phyloP scores from a whole-genome alignment of 1,284 basidiomycete genomes.

The Papiliotrema flavescens region DNA sequence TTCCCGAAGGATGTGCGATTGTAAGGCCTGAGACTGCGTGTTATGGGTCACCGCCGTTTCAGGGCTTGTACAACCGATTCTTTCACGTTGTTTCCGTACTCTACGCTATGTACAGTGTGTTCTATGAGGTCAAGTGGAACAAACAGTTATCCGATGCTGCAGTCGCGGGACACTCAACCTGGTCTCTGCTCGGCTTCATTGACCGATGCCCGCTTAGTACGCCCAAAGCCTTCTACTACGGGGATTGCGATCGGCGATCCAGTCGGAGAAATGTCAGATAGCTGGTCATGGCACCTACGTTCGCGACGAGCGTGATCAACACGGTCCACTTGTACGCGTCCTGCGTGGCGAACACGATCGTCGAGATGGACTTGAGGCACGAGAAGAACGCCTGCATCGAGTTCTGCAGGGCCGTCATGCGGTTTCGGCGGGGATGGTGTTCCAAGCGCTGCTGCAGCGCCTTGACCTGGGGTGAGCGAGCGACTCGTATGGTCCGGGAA shows the following conservation, averaged over 20 bases:
- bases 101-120: neutral
- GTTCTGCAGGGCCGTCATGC: neutral
- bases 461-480: neutral
- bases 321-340: neutral
- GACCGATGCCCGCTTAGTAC: too few species aligned
- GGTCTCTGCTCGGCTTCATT: too few species aligned
- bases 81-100: neutral
- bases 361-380: neutral
- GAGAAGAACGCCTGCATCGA: neutral
- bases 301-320: neutral
- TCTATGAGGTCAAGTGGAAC: too few species aligned
- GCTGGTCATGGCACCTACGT: neutral
- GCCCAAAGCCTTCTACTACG: too few species aligned
- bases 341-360: neutral
- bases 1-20: conserved; percentile 46
- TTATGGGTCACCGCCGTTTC: too few species aligned
- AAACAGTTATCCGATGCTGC: too few species aligned
- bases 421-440: neutral
- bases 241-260: too few species aligned
- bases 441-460: neutral
- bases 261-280: neutral
- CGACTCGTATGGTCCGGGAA: neutral
- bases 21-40: conserved; percentile 6
- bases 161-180: too few species aligned
- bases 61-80: neutral